phyloP scores from a whole-genome alignment of 2,329 filamentous ascomycete genomes.

The Alternaria sp. region DNA sequence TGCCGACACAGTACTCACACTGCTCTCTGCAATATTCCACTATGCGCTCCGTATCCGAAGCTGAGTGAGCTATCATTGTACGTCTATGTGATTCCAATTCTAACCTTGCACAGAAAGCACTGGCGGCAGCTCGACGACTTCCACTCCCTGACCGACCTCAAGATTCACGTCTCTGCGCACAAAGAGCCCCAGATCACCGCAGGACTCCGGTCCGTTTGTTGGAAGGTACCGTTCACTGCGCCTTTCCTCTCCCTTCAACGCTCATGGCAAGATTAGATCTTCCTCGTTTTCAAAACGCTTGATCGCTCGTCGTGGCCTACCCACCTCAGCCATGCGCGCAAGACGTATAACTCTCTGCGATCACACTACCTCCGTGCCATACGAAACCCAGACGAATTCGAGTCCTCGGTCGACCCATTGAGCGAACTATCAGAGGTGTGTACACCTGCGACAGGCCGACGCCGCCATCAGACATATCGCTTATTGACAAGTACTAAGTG shows the following conservation, averaged over 20 bases:
- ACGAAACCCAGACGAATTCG: conserved; percentile 81
- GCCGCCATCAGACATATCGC: conserved; percentile 31
- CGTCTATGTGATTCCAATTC: conserved; percentile 2
- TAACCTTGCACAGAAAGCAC: conserved; percentile 41
- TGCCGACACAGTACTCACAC: conserved; percentile 18
- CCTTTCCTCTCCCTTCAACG: background rate
- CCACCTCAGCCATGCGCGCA: conserved; percentile 72
- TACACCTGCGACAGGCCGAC: conserved; percentile 23
- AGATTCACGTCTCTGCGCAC: conserved; percentile 49
- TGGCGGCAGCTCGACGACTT: conserved; percentile 49
- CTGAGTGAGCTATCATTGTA: conserved; percentile 34
- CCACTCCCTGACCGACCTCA: conserved; percentile 48
- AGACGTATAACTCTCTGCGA: conserved; percentile 75
- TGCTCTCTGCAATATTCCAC: conserved; percentile 16
- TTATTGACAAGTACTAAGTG: conserved; percentile 59
- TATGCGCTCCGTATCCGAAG: conserved; percentile 46
- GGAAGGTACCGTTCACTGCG: conserved; percentile 71
- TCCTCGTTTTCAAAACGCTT: conserved; percentile 77
- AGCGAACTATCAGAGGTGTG: conserved; percentile 78
- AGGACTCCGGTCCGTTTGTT: conserved; percentile 85
- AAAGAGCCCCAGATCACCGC: conserved; percentile 56
- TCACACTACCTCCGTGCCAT: conserved; percentile 82
- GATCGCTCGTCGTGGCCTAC: conserved; percentile 73
- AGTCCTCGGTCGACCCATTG: conserved; percentile 79
- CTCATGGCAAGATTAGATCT: conserved; percentile 63